Base-by-base conservation (phyloP, 2,329 filamentous ascomycete species). In the Alternaria ethzedia region DNA sequence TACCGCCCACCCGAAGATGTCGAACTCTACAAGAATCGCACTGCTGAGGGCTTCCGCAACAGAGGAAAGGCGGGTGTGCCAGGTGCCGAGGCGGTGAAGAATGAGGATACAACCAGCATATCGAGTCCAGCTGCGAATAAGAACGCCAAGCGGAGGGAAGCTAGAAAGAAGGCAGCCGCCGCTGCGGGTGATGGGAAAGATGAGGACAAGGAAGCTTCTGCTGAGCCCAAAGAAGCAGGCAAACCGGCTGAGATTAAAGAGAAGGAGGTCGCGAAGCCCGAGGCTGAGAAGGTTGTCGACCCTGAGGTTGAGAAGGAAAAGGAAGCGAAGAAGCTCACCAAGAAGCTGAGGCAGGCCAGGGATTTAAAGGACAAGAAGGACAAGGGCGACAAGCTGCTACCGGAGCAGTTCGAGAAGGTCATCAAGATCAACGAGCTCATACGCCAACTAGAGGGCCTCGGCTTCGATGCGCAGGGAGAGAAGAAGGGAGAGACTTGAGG, bases 381-480 rank as follows among this genome's bases (percentile, higher is more conserved):
- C 23, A 90, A 89, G 59, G 96, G 96, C 20, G 91, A 93, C 77
- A 86, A 88, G 5, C 82, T 99, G 64, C 85, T 98, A 25, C 95
- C 94, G 0, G 96, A 99, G 82, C 96, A 99, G 82, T 91, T 98
- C 68, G 94, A 95, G 72, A 99, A 99, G 83, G 93, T 99, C 59
- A 96, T 97, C 79, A 97, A 96, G 81, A 97, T 99, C 78, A 93
- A 93, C 67, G 96, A 99, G 83, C 86, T 99, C 54, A 90, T 97
- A 61, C 88, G 94, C 12, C 94, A 98, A 78, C 83, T 99, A 59
- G 92, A 96, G 73, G 86, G 88, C 3, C 84, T 99, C 26, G 95
- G 95, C 0, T 93, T 98, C 67, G 91, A 96, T 78, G 82, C 87
- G 1, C 91, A 96, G 10, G 93, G 90, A 3, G 91, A 94, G 65